phyloP scores from a whole-genome alignment of 768 basidiomycete genomes.

The Pleurotus sapidus region DNA sequence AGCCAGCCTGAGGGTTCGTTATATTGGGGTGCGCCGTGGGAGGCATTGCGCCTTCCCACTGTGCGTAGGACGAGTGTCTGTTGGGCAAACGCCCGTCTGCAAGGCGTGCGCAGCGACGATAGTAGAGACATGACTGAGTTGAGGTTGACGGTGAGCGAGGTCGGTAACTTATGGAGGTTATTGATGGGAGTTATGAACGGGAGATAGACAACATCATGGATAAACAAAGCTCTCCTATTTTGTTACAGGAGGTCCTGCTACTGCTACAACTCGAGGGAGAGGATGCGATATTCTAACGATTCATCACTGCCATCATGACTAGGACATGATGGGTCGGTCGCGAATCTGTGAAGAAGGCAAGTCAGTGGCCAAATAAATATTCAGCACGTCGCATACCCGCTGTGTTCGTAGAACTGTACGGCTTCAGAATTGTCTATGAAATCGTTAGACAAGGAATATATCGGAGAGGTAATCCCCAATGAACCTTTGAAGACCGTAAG shows the following conservation, averaged over 20 bases:
- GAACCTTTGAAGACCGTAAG: conserved; percentile 78
- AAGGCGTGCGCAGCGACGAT: conserved; percentile 45
- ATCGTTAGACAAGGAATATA: conserved; percentile 6
- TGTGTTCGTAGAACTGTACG: conserved; percentile 46
- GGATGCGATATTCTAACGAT: conserved; percentile 41
- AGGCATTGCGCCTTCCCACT: conserved; percentile 52
- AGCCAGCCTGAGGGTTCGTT: conserved; percentile 88
- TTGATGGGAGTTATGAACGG: conserved; percentile 4
- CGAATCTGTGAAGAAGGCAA: conserved; percentile 38
- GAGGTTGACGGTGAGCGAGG: not conserved
- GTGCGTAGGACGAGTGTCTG: conserved; percentile 16
- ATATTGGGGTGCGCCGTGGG: conserved; percentile 77
- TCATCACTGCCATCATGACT: conserved; percentile 27
- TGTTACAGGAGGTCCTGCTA: not conserved
- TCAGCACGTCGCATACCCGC: conserved; percentile 41
- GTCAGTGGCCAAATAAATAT: not conserved
- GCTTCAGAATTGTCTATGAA: conserved; percentile 43
- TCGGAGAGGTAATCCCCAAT: not conserved
- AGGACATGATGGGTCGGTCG: conserved; percentile 51
- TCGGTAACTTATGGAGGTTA: conserved; percentile 2
- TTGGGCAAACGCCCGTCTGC: conserved; percentile 28
- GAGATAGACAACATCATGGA: conserved; percentile 11
- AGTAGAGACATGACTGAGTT: conserved; percentile 39
- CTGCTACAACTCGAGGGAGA: conserved; percentile 31
- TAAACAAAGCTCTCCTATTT: conserved; percentile 7